Evolutionary conservation across 805 yeast genomes (phyloP).

Genomic region (Kuraishia borneana): DNA sequence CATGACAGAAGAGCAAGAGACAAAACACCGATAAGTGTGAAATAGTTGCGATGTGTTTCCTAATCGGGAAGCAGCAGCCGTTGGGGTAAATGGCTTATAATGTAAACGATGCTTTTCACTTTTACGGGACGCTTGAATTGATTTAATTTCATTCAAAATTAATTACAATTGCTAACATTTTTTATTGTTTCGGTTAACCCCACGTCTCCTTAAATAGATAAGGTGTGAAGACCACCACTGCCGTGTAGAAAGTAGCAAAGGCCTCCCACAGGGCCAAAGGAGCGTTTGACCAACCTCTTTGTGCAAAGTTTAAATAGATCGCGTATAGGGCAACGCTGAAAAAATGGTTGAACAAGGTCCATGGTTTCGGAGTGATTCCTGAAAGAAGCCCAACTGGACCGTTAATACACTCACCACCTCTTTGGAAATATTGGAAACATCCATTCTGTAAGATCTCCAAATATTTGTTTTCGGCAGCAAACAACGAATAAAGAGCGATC

Average conservation of each 20-base stretch:
- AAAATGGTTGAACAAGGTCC: slow-evolving; percentile 70
- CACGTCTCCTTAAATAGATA: slow-evolving; percentile 31
- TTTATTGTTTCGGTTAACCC: slow-evolving; percentile 5
- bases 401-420: slow-evolving; percentile 70
- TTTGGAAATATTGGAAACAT: slow-evolving; percentile 75
- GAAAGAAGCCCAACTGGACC: slow-evolving; percentile 79
- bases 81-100: background rate
- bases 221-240: slow-evolving; percentile 72
- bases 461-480: slow-evolving; percentile 71
- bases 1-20: too few species aligned
- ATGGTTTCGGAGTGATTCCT: slow-evolving; percentile 73
- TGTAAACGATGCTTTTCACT: too few species aligned
- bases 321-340: slow-evolving; percentile 85
- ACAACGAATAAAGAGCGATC: slow-evolving; percentile 78
- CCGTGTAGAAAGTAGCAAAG: slow-evolving; percentile 58
- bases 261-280: slow-evolving; percentile 67
- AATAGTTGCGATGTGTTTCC: too few species aligned
- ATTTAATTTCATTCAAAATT: too few species aligned
- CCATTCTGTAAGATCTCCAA: slow-evolving; percentile 71
- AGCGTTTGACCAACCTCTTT: slow-evolving; percentile 53
- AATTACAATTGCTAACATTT: too few species aligned
- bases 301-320: slow-evolving; percentile 54
- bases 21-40: too few species aligned
- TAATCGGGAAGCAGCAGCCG: too few species aligned
- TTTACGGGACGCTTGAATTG: too few species aligned